Evolutionary conservation across 805 yeast genomes (phyloP).

Genomic region (Kazachstania kunashirensis): DNA sequence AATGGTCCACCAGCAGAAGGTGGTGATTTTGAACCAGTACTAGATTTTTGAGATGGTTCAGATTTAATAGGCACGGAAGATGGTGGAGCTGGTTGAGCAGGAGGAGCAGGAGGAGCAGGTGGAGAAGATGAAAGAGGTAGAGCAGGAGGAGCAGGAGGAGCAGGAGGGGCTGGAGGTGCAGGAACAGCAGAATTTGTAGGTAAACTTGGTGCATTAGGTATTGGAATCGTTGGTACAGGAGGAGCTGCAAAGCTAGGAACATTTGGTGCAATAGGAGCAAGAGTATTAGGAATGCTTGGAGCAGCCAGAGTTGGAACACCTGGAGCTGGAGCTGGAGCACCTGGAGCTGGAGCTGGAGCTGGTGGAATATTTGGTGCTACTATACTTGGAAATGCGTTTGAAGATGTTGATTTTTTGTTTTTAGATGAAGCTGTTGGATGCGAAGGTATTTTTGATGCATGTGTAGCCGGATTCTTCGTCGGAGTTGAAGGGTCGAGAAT

Average conservation of each 20-base stretch:
- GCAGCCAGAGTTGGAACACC: slow-evolving; percentile 9
- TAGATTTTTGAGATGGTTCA: background rate
- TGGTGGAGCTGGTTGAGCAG: slow-evolving; percentile 14
- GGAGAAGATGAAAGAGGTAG: slow-evolving; percentile 17
- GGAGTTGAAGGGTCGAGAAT: slow-evolving; percentile 29
- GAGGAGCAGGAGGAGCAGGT: slow-evolving; percentile 12
- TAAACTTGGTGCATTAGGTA: slow-evolving; percentile 8
- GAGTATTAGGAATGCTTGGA: slow-evolving; percentile 13
- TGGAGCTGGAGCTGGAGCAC: slow-evolving; percentile 7
- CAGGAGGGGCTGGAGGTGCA: slow-evolving; percentile 10
- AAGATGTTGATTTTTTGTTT: too few relatives aligned
- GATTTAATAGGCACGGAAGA: slow-evolving; percentile 19
- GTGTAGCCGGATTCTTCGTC: background rate
- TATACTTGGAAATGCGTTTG: slow-evolving; percentile 19
- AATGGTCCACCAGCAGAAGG: slow-evolving; percentile 32
- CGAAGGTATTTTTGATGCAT: slow-evolving; percentile 28
- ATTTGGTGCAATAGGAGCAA: slow-evolving; percentile 9
- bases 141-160: slow-evolving; percentile 15
- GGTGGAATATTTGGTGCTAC: slow-evolving; percentile 11
- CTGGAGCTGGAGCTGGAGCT: slow-evolving; percentile 5
- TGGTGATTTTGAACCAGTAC: slow-evolving; percentile 8
- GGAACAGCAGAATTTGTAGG: slow-evolving; percentile 17
- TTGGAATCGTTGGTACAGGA: slow-evolving; percentile 18
- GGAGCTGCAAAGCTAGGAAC: slow-evolving; percentile 15
- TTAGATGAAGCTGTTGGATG: slow-evolving; percentile 18